These are phyloP conservation scores for Chenopodium suecicum DNA, from an alignment of 148 eudicot species.

Conservation along the genomic window DNA sequence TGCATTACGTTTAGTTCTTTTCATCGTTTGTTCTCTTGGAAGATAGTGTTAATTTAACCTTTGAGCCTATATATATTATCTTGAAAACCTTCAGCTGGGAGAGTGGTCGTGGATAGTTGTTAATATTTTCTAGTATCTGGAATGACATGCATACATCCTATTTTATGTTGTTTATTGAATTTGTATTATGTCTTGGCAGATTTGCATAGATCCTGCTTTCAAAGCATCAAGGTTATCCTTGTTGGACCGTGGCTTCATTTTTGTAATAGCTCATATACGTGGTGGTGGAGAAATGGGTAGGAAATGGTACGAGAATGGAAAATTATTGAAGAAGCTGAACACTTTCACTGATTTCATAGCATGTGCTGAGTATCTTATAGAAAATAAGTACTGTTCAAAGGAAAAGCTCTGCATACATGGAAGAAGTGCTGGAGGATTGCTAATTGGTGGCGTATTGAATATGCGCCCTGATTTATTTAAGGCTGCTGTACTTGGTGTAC, in stretches of 20 bases:
- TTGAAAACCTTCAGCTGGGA: neutral
- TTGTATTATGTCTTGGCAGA: slow-evolving; percentile 35
- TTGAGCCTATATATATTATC: neutral
- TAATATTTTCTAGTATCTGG: neutral
- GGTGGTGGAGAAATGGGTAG: slow-evolving; percentile 99
- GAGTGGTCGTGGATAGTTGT: neutral
- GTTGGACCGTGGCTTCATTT: slow-evolving; percentile 83
- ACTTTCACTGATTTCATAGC: slow-evolving; percentile 90
- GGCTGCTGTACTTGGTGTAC: slow-evolving; percentile 90
- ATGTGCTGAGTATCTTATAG: slow-evolving; percentile 73
- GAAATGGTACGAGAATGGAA: slow-evolving; percentile 92
- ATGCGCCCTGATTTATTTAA: slow-evolving; percentile 96
- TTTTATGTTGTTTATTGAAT: neutral
- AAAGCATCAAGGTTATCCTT: slow-evolving; percentile 67
- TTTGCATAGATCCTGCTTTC: slow-evolving; percentile 65
- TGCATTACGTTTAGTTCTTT: no score
- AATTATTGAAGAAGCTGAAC: slow-evolving; percentile 66
- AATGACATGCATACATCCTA: neutral
- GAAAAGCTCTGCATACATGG: slow-evolving; percentile 88
- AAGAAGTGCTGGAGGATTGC: slow-evolving; percentile 97
- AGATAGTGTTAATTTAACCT: neutral
- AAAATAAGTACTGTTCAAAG: slow-evolving; percentile 75
- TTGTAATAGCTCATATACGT: slow-evolving; percentile 76
- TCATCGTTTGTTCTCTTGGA: no score
- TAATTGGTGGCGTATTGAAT: slow-evolving; percentile 87